Percentiles rank a stretch among this genome's conserved stretches.
Conservation (phyloP, 495 filamentous ascomycete genomes). For the Penicillium subrubescens region DNA sequence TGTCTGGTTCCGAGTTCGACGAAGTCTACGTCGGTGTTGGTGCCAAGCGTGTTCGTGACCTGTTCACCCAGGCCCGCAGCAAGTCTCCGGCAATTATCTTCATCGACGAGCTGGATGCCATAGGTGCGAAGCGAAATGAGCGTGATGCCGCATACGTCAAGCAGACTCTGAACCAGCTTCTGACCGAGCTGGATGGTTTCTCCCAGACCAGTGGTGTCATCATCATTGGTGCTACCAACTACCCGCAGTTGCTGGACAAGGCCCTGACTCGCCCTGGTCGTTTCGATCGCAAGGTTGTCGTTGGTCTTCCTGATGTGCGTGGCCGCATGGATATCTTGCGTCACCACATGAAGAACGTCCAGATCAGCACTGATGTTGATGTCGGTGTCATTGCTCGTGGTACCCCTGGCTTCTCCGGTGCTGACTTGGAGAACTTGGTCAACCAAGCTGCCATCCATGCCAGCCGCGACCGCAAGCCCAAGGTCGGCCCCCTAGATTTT, state of each 20-base stretch:
- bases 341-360: slow-evolving; percentile 88
- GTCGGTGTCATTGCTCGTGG: slow-evolving; percentile 78
- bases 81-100: slow-evolving; percentile 97
- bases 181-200: slow-evolving; percentile 98
- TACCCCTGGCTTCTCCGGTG: slow-evolving; percentile 90
- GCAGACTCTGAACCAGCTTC: slow-evolving; percentile 94
- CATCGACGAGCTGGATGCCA: slow-evolving; percentile 96
- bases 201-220: slow-evolving; percentile 92
- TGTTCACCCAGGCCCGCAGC: slow-evolving; percentile 83
- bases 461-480: slow-evolving; percentile 71
- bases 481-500: slow-evolving; percentile 77
- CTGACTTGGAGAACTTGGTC: slow-evolving; percentile 92
- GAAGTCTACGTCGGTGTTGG: slow-evolving; percentile 98
- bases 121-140: slow-evolving; percentile 91
- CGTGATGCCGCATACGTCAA: slow-evolving; percentile 95
- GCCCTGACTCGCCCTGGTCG: slow-evolving; percentile 91
- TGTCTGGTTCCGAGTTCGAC: slow-evolving; percentile 98
- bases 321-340: slow-evolving; percentile 89
- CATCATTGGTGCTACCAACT: slow-evolving; percentile 94
- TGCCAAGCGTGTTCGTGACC: slow-evolving; percentile 93
- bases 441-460: slow-evolving; percentile 95
- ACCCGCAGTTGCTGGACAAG: slow-evolving; percentile 91
- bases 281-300: slow-evolving; percentile 88
- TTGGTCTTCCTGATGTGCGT: slow-evolving; percentile 92
- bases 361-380: slow-evolving; percentile 76